phyloP scores from a whole-genome alignment of 2,329 filamentous ascomycete genomes.

The Verticillium longisporum region DNA sequence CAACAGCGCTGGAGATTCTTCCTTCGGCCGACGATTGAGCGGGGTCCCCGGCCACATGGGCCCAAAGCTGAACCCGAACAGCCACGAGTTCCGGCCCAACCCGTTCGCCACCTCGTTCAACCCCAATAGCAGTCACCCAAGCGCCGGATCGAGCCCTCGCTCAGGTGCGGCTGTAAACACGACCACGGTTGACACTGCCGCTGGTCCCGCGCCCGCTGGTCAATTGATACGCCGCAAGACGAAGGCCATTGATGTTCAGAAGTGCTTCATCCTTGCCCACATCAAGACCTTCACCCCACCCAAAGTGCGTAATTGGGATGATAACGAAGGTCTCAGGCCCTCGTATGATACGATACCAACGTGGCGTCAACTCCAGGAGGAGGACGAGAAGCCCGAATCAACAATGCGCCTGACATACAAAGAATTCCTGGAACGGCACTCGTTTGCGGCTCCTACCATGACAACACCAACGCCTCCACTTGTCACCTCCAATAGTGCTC shows the following conservation, averaged over 20 bases:
- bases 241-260: conserved; percentile 63
- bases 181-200: conserved; percentile 23
- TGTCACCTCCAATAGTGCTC: conserved; percentile 65
- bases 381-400: conserved; percentile 61
- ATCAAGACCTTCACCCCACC: conserved; percentile 48
- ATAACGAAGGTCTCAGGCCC: conserved; percentile 76
- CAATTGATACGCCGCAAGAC: conserved; percentile 65
- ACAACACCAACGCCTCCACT: conserved; percentile 67
- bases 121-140: conserved; percentile 56
- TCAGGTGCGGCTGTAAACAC: conserved; percentile 49
- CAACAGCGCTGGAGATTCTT: conserved; percentile 39
- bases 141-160: conserved; percentile 65
- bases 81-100: conserved; percentile 78
- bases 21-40: conserved; percentile 47
- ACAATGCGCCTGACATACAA: conserved; percentile 63
- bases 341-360: conserved; percentile 80
- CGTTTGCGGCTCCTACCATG: conserved; percentile 48
- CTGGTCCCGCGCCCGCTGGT: conserved; percentile 22
- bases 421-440: conserved; percentile 69
- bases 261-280: conserved; percentile 49
- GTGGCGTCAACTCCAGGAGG: conserved; percentile 68
- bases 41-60: conserved; percentile 43
- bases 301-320: conserved; percentile 55
- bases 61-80: conserved; percentile 57
- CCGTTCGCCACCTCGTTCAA: conserved; percentile 76